Conservation (phyloP, 192 early-diverging fungal genomes). For the Geranomyces variabilis region DNA sequence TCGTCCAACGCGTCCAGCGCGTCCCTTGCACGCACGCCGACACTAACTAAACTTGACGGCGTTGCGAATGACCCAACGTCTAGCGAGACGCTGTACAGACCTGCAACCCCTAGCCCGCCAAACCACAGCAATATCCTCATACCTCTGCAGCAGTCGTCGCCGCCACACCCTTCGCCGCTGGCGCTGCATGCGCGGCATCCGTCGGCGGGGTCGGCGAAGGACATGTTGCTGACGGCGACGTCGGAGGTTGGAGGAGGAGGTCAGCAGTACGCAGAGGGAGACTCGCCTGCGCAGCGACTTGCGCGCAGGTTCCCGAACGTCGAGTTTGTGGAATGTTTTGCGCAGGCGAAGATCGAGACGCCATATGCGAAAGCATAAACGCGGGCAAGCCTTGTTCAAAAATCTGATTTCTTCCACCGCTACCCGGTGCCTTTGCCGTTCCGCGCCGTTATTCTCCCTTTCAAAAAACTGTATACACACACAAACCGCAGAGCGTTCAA, state of each 20-base stretch:
- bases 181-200: too few species aligned
- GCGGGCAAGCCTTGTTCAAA: too few species aligned
- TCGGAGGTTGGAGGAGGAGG: too few species aligned
- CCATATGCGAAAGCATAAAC: too few species aligned
- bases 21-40: slow-evolving; percentile 3
- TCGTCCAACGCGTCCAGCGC: neutral
- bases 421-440: too few species aligned
- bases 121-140: neutral
- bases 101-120: neutral
- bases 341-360: neutral
- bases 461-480: too few species aligned
- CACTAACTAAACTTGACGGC: neutral
- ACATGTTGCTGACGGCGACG: too few species aligned
- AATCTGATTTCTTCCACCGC: too few species aligned
- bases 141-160: neutral
- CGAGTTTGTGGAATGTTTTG: slow-evolving; percentile 8
- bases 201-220: too few species aligned
- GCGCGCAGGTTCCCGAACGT: slow-evolving; percentile 2
- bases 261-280: too few species aligned
- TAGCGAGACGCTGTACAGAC: neutral
- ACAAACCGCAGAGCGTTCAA: too few species aligned
- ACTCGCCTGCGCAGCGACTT: neutral
- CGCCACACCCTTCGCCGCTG: neutral
- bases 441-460: too few species aligned
- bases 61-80: neutral